Evolutionary conservation across 495 filamentous ascomycete genomes (phyloP), one percentile per base, ranked within the genome.

Genomic region (Penicillium flavigenum): DNA sequence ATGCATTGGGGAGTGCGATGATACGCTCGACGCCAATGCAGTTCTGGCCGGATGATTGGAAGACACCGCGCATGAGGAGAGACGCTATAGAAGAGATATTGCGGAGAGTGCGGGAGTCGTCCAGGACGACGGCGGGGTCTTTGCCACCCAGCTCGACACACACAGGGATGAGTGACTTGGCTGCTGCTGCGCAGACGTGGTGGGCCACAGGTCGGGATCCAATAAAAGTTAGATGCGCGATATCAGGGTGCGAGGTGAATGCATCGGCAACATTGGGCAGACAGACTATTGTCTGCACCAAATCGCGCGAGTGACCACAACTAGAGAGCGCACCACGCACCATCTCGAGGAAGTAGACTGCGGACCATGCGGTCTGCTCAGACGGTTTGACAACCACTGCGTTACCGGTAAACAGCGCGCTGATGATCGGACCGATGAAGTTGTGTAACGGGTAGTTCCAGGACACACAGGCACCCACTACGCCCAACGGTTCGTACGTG

Each of bases 401-500:
- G 68, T 97, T 96, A 38, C 95, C 94, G n/a, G 91, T 81, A 71
- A 97, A 97, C 42, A 98, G 80, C 16, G 90, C 85, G 59, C 88
- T 89, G 67, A 99, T 95, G 47, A 96, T 83, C 0, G 94, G 94
- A 2, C 88, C 88, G 41, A 99, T 83, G 59, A 98, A 78, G 73
- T 99, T 99, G 73, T 99, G 94, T 71, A 97, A 96, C 45, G 92
- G 83, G 63, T 82, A 98, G 78, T 99, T 99, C 94, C 94, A 99
- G 64, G 90, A 95, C 36, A 98, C 90, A 46, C 90, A 86, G 16
- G 95, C 94, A 17, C 90, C 86, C 26, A 99, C 89, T 16, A 99
- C 89, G 1, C 94, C 95, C 22, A 98, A 77, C 16, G 94, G 92
- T 69, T 99, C 94, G 74, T 94, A 98, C 44, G 80, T 74, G 17